Evolutionary conservation across 331 rosid genomes (phyloP).

Genomic region (Erythrophleum ivorense): DNA sequence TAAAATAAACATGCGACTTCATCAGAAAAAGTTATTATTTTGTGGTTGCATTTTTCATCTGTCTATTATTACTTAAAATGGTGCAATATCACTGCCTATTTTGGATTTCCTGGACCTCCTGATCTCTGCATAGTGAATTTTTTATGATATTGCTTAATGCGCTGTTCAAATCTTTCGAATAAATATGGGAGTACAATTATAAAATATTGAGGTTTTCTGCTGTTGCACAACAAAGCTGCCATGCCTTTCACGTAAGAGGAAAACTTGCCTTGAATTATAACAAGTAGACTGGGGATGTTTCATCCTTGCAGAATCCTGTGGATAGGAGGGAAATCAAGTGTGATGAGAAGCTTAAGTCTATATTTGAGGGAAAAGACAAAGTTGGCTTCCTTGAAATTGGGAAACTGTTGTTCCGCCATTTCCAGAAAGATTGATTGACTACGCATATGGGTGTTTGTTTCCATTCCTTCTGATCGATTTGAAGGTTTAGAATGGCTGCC

Average conservation of each 20-base stretch:
- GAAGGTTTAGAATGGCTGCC: background rate
- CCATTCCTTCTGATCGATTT: background rate
- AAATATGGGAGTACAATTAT: background rate
- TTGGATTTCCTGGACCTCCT: background rate
- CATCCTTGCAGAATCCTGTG: background rate
- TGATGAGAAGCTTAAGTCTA: conserved; percentile 19
- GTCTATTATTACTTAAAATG: background rate
- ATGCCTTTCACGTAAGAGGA: background rate
- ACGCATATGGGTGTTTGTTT: background rate
- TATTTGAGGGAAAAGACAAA: conserved; percentile 13
- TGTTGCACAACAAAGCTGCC: background rate
- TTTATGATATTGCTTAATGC: background rate
- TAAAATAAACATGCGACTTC: too few species aligned
- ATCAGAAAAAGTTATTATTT: background rate
- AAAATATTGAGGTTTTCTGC: background rate
- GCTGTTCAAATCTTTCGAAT: background rate
- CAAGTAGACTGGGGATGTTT: background rate
- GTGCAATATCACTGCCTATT: background rate
- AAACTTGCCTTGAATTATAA: background rate
- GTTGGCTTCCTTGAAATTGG: conserved; percentile 22
- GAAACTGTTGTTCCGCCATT: background rate
- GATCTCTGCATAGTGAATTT: background rate
- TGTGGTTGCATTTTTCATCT: background rate
- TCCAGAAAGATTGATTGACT: background rate
- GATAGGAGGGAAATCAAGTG: background rate